These are phyloP conservation scores for Laburnicola sp. DNA, from an alignment of 2,329 filamentous ascomycete genomes.

Conservation along the genomic window DNA sequence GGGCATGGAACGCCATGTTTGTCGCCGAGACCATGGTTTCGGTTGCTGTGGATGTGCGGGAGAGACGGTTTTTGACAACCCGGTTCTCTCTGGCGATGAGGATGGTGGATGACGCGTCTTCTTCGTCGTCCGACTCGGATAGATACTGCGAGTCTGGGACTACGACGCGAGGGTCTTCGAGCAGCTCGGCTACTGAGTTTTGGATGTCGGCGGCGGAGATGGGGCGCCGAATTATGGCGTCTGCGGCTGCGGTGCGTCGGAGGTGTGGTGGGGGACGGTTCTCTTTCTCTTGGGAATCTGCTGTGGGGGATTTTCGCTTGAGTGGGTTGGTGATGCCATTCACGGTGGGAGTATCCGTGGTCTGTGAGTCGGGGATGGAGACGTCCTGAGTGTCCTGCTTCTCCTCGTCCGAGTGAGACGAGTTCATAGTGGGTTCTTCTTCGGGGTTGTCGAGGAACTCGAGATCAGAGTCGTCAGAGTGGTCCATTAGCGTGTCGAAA, in stretches of 20 bases:
- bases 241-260: slow-evolving; percentile 61
- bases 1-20: slow-evolving; percentile 60
- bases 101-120: slow-evolving; percentile 16
- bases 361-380: slow-evolving; percentile 47
- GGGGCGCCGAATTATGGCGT: slow-evolving; percentile 54
- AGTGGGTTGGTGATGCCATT: slow-evolving; percentile 27
- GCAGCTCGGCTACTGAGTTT: slow-evolving; percentile 78
- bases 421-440: slow-evolving; percentile 41
- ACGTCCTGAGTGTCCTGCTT: slow-evolving; percentile 25
- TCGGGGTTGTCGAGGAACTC: slow-evolving; percentile 67
- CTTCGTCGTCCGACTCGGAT: slow-evolving; percentile 47
- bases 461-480: slow-evolving; percentile 69
- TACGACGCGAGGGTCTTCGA: slow-evolving; percentile 63
- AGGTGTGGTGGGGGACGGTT: slow-evolving; percentile 59
- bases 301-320: slow-evolving; percentile 44
- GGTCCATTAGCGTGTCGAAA: slow-evolving; percentile 84
- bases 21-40: slow-evolving; percentile 25
- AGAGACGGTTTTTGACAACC: slow-evolving; percentile 72
- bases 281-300: slow-evolving; percentile 48
- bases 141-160: slow-evolving; percentile 58
- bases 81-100: slow-evolving; percentile 37
- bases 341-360: slow-evolving; percentile 14
- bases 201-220: slow-evolving; percentile 78
- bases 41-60: slow-evolving; percentile 52
- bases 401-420: slow-evolving; percentile 18